Percentiles rank a stretch among this genome's conserved stretches.
These are phyloP conservation scores for Cucumis melo DNA, from an alignment of 306 rosid genomes.

Conservation along the genomic window DNA sequence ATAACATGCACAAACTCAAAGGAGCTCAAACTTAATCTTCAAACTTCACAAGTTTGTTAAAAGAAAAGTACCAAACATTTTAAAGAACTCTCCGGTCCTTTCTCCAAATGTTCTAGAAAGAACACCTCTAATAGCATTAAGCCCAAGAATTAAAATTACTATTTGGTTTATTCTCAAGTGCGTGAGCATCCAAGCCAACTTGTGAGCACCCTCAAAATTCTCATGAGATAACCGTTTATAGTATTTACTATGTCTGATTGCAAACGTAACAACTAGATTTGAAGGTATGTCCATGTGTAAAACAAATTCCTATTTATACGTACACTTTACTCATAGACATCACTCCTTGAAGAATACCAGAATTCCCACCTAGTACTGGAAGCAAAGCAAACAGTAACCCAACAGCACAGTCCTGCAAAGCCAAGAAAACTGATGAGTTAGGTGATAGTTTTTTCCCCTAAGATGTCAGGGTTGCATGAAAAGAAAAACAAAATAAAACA, in stretches of 20 bases:
- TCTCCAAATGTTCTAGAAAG: not conserved
- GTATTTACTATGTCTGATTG: not conserved
- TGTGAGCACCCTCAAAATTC: not conserved
- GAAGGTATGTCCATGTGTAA: not conserved
- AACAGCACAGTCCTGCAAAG: slow-evolving; percentile 36
- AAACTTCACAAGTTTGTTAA: not conserved
- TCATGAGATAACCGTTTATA: not conserved
- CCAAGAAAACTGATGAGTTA: not conserved
- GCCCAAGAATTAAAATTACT: not conserved
- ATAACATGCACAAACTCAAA: not conserved
- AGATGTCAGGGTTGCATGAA: slow-evolving; percentile 3
- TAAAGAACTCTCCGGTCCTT: not conserved
- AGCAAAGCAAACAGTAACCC: slow-evolving; percentile 59
- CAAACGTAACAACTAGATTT: not conserved
- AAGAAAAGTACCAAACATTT: not conserved
- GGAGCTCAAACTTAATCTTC: not conserved
- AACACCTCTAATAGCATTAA: not conserved
- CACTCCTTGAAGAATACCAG: slow-evolving; percentile 88
- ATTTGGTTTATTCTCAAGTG: not conserved
- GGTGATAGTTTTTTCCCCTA: not conserved
- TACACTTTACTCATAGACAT: slow-evolving; percentile 85
- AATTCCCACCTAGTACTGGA: slow-evolving; percentile 92
- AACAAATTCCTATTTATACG: slow-evolving; percentile 15
- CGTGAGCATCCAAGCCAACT: not conserved
- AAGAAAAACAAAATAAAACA: not conserved